phyloP scores from a whole-genome alignment of 306 rosid species.

The Ochetophila trinervis region DNA sequence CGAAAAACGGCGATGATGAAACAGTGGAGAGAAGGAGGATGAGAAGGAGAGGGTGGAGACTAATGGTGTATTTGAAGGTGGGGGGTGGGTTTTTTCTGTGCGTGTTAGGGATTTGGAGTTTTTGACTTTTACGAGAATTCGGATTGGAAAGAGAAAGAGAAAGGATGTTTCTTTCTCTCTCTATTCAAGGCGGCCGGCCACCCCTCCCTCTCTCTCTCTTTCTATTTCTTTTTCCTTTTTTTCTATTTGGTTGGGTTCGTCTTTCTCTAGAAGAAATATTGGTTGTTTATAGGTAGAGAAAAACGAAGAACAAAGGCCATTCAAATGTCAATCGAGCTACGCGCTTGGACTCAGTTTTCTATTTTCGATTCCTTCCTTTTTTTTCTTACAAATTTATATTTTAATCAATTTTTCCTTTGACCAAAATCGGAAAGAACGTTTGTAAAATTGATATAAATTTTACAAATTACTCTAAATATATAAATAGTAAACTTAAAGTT shows the following conservation, averaged over 20 bases:
- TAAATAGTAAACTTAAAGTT: no score
- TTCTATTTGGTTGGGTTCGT: not conserved
- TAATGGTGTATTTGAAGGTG: not conserved
- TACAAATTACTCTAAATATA: no score
- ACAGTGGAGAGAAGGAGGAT: constrained; percentile 1
- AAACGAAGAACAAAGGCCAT: not conserved
- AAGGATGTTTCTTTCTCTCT: constrained; percentile 22
- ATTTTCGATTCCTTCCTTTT: no score
- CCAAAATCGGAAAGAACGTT: no score
- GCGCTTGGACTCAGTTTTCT: not conserved
- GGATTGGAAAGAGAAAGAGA: constrained; percentile 11
- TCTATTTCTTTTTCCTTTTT: not conserved
- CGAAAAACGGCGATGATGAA: not conserved
- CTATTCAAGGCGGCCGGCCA: constrained; percentile 28
- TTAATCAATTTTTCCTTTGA: no score
- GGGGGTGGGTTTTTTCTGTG: not conserved
- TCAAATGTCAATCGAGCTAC: not conserved
- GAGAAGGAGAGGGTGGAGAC: not conserved
- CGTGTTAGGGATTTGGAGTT: not conserved
- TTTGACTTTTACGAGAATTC: constrained; percentile 21
- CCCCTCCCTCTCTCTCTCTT: constrained; percentile 5
- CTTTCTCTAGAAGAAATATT: constrained; percentile 7
- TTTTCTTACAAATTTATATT: no score
- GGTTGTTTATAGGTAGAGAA: not conserved
- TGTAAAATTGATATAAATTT: no score